Evolutionary conservation across 2,329 filamentous ascomycete species (phyloP).

Genomic region (Stachybotrys echinatus): DNA sequence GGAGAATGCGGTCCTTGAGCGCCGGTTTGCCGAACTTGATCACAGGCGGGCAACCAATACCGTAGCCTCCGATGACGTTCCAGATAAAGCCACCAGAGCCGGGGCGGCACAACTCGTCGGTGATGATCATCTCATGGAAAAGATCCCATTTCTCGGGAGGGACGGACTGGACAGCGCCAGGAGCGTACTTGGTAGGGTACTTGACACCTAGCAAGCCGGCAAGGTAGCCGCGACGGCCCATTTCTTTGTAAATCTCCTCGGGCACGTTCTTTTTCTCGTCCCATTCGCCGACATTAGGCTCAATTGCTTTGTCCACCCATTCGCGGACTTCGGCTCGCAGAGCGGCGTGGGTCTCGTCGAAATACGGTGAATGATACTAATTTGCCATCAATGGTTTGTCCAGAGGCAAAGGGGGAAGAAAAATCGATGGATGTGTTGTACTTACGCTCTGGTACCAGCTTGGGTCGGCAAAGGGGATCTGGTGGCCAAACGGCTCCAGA

Average conservation of each 20-base stretch:
- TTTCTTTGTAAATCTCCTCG: conserved; percentile 85
- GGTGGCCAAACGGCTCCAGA: conserved; percentile 76
- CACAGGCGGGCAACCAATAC: conserved; percentile 86
- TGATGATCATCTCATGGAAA: conserved; percentile 95
- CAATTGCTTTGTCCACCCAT: conserved; percentile 86
- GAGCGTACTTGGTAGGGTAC: conserved; percentile 72
- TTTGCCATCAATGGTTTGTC: no score
- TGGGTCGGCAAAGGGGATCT: conserved; percentile 89
- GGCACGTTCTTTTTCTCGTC: conserved; percentile 92
- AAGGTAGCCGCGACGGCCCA: conserved; percentile 89
- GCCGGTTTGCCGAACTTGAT: conserved; percentile 87
- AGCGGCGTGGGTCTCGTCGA: conserved; percentile 87
- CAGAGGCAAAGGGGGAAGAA: conserved; percentile 8
- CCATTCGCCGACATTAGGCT: conserved; percentile 92
- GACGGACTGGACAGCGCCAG: conserved; percentile 68
- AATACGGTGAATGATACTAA: conserved; percentile 96
- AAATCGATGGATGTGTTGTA: conserved; percentile 9
- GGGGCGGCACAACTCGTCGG: conserved; percentile 85
- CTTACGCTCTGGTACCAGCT: conserved; percentile 91
- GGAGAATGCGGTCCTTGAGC: conserved; percentile 81
- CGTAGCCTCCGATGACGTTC: conserved; percentile 95
- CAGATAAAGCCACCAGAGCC: conserved; percentile 93
- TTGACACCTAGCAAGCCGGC: conserved; percentile 83
- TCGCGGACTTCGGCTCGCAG: conserved; percentile 85
- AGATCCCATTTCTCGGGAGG: conserved; percentile 89